A percentile compares a stretch with the other conserved stretches of the same genome.
phyloP scores from a whole-genome alignment of 202 grass and related monocot genomes.

The Zizania palustris region DNA sequence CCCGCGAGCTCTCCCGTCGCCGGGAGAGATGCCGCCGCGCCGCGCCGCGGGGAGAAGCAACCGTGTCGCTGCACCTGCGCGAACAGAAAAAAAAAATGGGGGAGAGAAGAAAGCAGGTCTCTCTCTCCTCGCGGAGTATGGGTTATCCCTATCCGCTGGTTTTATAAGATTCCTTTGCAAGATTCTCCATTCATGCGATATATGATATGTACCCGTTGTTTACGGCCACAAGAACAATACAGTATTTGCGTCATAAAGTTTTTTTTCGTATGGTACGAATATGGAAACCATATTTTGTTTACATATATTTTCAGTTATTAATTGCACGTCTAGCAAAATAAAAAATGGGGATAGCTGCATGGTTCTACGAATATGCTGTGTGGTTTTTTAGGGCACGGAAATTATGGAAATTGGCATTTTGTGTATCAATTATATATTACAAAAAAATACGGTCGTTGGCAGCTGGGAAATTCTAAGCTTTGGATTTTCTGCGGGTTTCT shows the following conservation, averaged over 20 bases:
- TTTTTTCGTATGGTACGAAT: neutral
- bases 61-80: slow-evolving; percentile 32
- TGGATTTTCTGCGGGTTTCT: neutral
- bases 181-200: slow-evolving; percentile 26
- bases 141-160: slow-evolving; percentile 49
- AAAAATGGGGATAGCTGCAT: no score
- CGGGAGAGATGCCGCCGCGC: slow-evolving; percentile 41
- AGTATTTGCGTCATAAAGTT: neutral
- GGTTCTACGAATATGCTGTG: neutral
- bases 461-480: neutral
- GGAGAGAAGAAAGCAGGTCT: slow-evolving; percentile 18
- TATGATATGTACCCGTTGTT: slow-evolving; percentile 35
- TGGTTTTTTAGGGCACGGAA: no score
- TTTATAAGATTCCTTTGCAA: slow-evolving; percentile 52
- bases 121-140: slow-evolving; percentile 42
- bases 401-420: neutral
- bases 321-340: no score
- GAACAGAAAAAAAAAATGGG: slow-evolving; percentile 19
- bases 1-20: slow-evolving; percentile 7
- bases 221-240: slow-evolving; percentile 27
- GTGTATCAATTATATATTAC: no score
- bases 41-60: slow-evolving; percentile 48
- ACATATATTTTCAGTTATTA: neutral
- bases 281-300: neutral
- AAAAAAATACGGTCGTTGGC: no score